phyloP scores from a whole-genome alignment of 345 rosid genomes.

The Trapa bicornis region DNA sequence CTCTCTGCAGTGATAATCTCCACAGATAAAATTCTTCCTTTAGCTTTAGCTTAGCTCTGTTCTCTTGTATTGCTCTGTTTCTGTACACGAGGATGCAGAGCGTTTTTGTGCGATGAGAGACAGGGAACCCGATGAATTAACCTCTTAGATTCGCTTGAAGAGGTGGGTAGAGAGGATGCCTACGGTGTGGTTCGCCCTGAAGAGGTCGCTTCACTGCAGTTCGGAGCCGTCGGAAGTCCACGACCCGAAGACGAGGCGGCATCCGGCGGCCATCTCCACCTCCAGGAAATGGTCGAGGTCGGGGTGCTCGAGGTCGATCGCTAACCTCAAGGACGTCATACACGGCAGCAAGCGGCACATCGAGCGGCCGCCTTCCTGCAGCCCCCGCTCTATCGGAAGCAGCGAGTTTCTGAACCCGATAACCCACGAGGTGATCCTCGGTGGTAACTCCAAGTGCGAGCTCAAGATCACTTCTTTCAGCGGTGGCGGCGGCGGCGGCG shows the following conservation, averaged over 20 bases:
- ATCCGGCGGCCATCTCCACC: constrained; percentile 40
- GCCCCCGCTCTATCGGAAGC: constrained; percentile 98
- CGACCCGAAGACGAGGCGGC: constrained; percentile 37
- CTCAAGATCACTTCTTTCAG: constrained; percentile 83
- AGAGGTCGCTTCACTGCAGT: constrained; percentile 32
- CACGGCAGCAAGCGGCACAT: constrained; percentile 94
- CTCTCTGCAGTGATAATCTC: background rate
- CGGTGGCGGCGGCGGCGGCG: constrained; percentile 44
- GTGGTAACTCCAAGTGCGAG: constrained; percentile 88
- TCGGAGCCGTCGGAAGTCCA: constrained; percentile 38
- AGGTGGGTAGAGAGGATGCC: constrained; percentile 27
- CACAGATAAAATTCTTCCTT: background rate
- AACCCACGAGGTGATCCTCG: constrained; percentile 84
- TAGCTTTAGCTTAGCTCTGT: background rate
- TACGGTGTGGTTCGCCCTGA: constrained; percentile 37
- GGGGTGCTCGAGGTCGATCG: constrained; percentile 96
- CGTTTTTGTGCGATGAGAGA: background rate
- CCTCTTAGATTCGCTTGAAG: background rate
- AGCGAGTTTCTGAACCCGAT: constrained; percentile 97
- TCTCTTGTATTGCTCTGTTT: background rate
- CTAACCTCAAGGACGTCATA: constrained; percentile 93
- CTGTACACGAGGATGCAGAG: no score
- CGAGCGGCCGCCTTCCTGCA: constrained; percentile 83
- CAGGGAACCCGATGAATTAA: background rate
- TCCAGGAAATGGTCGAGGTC: constrained; percentile 47